These are phyloP conservation scores for Syzygium aqueum DNA, from an alignment of 345 rosid genomes.

Conservation along the genomic window DNA sequence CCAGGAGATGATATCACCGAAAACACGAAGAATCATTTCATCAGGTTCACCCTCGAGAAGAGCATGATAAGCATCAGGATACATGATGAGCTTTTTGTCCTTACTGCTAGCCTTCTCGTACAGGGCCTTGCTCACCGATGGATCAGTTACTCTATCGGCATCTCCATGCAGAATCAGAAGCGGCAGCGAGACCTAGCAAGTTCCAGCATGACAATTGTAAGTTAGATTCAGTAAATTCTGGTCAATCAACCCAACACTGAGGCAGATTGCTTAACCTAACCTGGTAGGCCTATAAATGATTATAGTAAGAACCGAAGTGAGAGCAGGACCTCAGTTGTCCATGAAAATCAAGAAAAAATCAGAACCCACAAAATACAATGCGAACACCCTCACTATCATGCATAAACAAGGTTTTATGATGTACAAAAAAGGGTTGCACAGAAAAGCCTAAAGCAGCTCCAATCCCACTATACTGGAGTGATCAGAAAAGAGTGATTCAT, in stretches of 20 bases:
- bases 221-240: neutral
- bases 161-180: slow-evolving; percentile 83
- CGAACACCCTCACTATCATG: neutral
- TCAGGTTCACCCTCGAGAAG: slow-evolving; percentile 93
- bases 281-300: neutral
- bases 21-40: slow-evolving; percentile 54
- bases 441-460: neutral
- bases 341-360: neutral
- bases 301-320: neutral
- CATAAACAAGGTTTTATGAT: neutral
- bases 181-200: slow-evolving; percentile 65
- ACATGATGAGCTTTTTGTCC: slow-evolving; percentile 68
- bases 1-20: slow-evolving; percentile 69
- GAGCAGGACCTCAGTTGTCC: neutral
- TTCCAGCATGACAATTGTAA: neutral
- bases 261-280: neutral
- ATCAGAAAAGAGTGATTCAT: neutral
- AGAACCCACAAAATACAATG: neutral
- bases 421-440: neutral
- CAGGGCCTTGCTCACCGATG: slow-evolving; percentile 77
- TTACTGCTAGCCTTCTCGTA: slow-evolving; percentile 64
- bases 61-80: slow-evolving; percentile 60
- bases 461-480: neutral
- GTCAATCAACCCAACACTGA: neutral
- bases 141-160: slow-evolving; percentile 75